phyloP scores from a whole-genome alignment of 139 green algal genomes.

The Picocystis salinarum region DNA sequence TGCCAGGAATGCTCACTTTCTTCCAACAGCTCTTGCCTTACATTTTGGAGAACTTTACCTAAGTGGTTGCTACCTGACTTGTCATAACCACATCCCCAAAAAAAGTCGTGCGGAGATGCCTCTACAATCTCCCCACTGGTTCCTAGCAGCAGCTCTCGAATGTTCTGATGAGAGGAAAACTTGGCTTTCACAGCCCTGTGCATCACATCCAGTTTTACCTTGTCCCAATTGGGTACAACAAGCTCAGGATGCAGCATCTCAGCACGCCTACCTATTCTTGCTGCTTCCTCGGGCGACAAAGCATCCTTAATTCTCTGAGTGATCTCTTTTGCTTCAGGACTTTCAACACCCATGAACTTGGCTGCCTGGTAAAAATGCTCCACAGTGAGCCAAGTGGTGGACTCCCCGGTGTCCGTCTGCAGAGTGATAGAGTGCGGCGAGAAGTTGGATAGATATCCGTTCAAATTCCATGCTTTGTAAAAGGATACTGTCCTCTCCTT shows the following conservation, averaged over 20 bases:
- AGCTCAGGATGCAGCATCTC: slow-evolving; percentile 48
- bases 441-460: slow-evolving; percentile 87
- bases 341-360: slow-evolving; percentile 54
- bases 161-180: slow-evolving; percentile 47
- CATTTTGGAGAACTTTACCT: slow-evolving; percentile 60
- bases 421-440: slow-evolving; percentile 68
- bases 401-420: slow-evolving; percentile 5
- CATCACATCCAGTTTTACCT: slow-evolving; percentile 68
- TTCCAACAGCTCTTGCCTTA: slow-evolving; percentile 41
- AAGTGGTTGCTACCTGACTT: slow-evolving; percentile 65
- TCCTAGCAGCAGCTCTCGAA: slow-evolving; percentile 53
- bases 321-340: slow-evolving; percentile 17
- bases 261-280: slow-evolving; percentile 38
- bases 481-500: slow-evolving; percentile 34
- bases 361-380: slow-evolving; percentile 86
- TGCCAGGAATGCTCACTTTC: too few relatives aligned
- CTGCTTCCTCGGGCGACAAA: slow-evolving; percentile 69
- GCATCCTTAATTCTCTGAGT: slow-evolving; percentile 45
- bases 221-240: slow-evolving; percentile 56
- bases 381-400: slow-evolving; percentile 34
- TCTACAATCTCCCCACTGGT: slow-evolving; percentile 44
- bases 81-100: slow-evolving; percentile 74
- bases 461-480: slow-evolving; percentile 89
- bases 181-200: slow-evolving; percentile 52
- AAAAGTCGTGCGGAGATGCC: slow-evolving; percentile 56